These are phyloP conservation scores for Calonectria multiphialidica DNA, from an alignment of 2,329 filamentous ascomycete species.

Conservation along the genomic window DNA sequence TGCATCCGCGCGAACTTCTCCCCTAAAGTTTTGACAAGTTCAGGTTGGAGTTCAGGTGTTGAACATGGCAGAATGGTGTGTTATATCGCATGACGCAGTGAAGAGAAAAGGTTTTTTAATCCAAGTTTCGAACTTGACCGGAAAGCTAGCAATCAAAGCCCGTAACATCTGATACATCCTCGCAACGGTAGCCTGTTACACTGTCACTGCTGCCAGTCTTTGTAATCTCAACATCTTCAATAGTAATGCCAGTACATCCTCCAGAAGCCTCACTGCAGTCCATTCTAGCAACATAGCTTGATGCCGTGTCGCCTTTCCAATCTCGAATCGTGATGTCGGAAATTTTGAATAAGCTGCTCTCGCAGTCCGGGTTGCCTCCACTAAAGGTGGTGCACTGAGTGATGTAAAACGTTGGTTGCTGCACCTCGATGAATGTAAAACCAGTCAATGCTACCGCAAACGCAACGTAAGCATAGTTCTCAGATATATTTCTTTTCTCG, in stretches of 20 bases:
- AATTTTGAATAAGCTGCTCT: neutral
- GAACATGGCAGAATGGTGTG: no score
- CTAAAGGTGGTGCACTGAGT: neutral
- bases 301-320: neutral
- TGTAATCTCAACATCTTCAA: neutral
- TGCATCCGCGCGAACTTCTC: no score
- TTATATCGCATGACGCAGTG: no score
- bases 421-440: neutral
- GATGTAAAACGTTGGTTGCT: neutral
- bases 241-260: neutral
- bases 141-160: neutral
- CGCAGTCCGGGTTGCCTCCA: neutral
- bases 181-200: neutral
- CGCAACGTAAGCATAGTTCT: neutral
- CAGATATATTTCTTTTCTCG: fast-evolving
- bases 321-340: neutral
- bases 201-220: neutral
- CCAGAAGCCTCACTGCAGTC: neutral
- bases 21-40: no score
- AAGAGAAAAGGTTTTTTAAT: no score
- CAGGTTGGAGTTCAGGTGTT: no score
- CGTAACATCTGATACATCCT: neutral
- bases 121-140: no score
- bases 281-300: neutral
- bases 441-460: neutral